Percentiles rank a stretch among this genome's conserved stretches.
Conservation (phyloP, 2,329 filamentous ascomycete species). For the Gremmenia infestans region DNA sequence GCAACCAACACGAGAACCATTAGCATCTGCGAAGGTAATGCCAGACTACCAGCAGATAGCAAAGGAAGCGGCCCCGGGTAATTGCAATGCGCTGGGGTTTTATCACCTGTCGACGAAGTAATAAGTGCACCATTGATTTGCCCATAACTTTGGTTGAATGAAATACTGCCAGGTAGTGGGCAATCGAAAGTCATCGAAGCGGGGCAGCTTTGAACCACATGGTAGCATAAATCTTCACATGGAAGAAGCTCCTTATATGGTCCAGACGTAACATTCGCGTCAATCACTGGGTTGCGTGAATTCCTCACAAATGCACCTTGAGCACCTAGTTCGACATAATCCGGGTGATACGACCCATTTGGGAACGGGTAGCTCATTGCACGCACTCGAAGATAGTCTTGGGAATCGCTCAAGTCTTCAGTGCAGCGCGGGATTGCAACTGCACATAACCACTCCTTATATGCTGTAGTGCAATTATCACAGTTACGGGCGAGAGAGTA, state of each 20-base stretch:
- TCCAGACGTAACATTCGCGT: slow-evolving; percentile 66
- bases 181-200: slow-evolving; percentile 70
- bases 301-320: slow-evolving; percentile 37
- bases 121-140: slow-evolving; percentile 21
- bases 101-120: slow-evolving; percentile 1
- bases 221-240: slow-evolving; percentile 82
- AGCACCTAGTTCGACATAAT: slow-evolving; percentile 17
- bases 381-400: slow-evolving; percentile 52
- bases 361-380: slow-evolving; percentile 68
- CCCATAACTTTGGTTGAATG: slow-evolving; percentile 46
- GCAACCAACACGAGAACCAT: slow-evolving; percentile 9
- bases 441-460: slow-evolving; percentile 93
- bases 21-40: slow-evolving; percentile 36
- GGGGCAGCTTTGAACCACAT: slow-evolving; percentile 80
- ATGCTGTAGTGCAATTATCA: slow-evolving; percentile 69
- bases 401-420: slow-evolving; percentile 42
- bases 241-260: slow-evolving; percentile 93
- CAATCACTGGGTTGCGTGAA: slow-evolving; percentile 70
- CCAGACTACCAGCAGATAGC: slow-evolving; percentile 48
- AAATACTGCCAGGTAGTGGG: slow-evolving; percentile 44
- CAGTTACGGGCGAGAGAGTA: slow-evolving; percentile 81
- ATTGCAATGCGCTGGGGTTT: slow-evolving; percentile 46
- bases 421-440: slow-evolving; percentile 90
- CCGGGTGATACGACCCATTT: slow-evolving; percentile 56
- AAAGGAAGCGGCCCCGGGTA: slow-evolving; percentile 56